Evolutionary conservation across 73 alveolate species (phyloP).

Genomic region (Paramecium primaurelia): DNA sequence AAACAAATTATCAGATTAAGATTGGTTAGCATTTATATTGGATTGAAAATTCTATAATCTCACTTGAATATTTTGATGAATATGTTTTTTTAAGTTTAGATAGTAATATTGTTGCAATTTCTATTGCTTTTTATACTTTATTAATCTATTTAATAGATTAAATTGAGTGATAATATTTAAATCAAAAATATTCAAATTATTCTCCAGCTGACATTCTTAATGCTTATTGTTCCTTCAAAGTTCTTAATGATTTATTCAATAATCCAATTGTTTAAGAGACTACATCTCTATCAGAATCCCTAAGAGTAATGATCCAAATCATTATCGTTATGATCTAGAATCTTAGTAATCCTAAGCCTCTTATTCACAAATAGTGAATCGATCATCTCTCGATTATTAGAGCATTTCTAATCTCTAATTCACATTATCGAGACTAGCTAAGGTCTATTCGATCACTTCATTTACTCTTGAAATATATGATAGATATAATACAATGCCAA

Average conservation of each 20-base stretch:
- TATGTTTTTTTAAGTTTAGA: not conserved
- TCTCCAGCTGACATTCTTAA: not conserved
- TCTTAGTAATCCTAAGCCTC: slow-evolving; percentile 29
- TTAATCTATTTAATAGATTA: not conserved
- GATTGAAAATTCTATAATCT: not conserved
- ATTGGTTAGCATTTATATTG: not conserved
- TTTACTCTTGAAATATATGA: not conserved
- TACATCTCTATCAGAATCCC: slow-evolving; percentile 20
- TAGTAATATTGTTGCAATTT: not conserved
- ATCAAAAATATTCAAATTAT: not conserved
- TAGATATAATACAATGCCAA: not conserved
- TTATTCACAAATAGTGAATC: slow-evolving; percentile 7
- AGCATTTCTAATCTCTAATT: slow-evolving; percentile 14
- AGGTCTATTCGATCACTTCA: not conserved
- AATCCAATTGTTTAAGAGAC: slow-evolving; percentile 5
- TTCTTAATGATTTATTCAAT: not conserved
- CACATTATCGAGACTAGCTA: slow-evolving; percentile 6
- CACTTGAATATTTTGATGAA: not conserved
- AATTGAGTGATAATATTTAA: not conserved
- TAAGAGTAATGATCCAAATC: not conserved
- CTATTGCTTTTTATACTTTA: not conserved
- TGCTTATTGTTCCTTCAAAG: slow-evolving; percentile 7
- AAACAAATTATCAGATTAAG: not conserved
- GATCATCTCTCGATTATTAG: not conserved
- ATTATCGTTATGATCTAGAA: not conserved